Evolutionary conservation across 1,284 basidiomycete species (phyloP).

Genomic region (Boletus subluridellus): DNA sequence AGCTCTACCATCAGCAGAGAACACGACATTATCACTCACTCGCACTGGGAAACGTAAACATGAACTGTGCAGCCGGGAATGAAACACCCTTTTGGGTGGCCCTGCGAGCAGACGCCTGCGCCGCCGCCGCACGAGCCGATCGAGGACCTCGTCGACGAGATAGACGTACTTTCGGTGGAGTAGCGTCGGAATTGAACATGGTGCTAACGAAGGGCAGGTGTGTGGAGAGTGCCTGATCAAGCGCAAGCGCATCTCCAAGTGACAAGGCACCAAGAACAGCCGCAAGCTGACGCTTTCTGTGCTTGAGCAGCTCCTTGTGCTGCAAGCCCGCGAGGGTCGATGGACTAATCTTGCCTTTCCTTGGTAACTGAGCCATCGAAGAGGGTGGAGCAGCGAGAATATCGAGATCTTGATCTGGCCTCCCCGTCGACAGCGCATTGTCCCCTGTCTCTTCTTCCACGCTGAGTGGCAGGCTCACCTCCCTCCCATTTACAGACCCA

Average conservation of each 20-base stretch:
- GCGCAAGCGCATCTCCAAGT: conserved; percentile 60
- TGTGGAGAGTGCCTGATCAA: conserved; percentile 71
- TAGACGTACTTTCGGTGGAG: conserved; percentile 34
- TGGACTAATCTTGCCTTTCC: conserved; percentile 50
- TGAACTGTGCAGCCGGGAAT: conserved; percentile 52
- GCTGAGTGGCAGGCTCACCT: conserved; percentile 25
- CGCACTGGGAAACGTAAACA: conserved; percentile 56
- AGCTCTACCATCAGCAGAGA: conserved; percentile 21
- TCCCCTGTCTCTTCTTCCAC: conserved; percentile 28
- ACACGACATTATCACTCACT: conserved; percentile 55
- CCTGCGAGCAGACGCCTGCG: conserved; percentile 27
- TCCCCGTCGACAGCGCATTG: conserved; percentile 12
- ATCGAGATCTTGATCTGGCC: conserved; percentile 25
- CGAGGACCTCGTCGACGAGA: conserved; percentile 42
- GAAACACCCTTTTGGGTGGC: conserved; percentile 29
- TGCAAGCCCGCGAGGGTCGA: conserved; percentile 66
- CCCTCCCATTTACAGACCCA: conserved; percentile 34
- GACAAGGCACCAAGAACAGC: conserved; percentile 62
- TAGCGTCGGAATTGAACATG: conserved; percentile 28
- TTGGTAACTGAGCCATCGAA: conserved; percentile 24
- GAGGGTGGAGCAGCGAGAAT: conserved; percentile 17
- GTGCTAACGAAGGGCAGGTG: conserved; percentile 47
- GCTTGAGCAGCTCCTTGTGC: conserved; percentile 69
- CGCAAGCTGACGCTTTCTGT: conserved; percentile 63
- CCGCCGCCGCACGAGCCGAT: conserved; percentile 40